Base-by-base conservation (phyloP, 2,329 filamentous ascomycete species). In the Davidsoniella australis region DNA sequence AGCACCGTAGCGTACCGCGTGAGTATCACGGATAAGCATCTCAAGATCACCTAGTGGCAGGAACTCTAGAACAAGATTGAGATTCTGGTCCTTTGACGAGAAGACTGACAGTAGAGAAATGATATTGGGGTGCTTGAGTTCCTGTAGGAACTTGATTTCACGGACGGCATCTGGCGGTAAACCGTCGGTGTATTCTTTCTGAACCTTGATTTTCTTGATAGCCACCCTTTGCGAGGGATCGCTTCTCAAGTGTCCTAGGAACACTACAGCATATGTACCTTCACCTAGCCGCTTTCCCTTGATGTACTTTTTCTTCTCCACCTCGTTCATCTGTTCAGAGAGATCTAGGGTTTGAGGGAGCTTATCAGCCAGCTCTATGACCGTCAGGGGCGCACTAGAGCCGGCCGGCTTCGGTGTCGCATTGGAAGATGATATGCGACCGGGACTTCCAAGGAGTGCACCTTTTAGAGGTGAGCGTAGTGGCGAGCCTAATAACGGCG, bases 261-360 rank as follows among this genome's bases (percentile, higher is more conserved):
- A 95, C 59, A 98, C 91, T 59, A 93, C 81, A 62, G 91, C 91
- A 63, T 98, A 98, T 55, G 91, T 96, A 68, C 91, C 91, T 65
- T 94, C 86, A 63, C 91, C 91, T 53, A 98, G 77, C 61, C 91
- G 91, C 63, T 84, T 87, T 60, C 85, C 85, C 69, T 93, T 94
- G 56, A 91, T 76, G 63, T 94, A 98, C 70, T 91, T 94, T 56
- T 76, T 74, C 64, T 87, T 86, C 59, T 86, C 82, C 46, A 82
- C 77, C 52, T 85, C 79, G 60, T 89, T 89, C 62, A 88, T 72
- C 61, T 85, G 80, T 64, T 89, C 84, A n/a, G 83, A 72, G n/a
- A 79, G 63, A 58, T 81, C 77, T 51, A 76, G 65, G 14, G 64
- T 47, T 48, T 41, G 43, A 39, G 39, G n/a, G 37, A 37, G 41